These are phyloP conservation scores for Moniliella sp. DNA, from an alignment of 1,284 basidiomycete genomes.

Conservation along the genomic window DNA sequence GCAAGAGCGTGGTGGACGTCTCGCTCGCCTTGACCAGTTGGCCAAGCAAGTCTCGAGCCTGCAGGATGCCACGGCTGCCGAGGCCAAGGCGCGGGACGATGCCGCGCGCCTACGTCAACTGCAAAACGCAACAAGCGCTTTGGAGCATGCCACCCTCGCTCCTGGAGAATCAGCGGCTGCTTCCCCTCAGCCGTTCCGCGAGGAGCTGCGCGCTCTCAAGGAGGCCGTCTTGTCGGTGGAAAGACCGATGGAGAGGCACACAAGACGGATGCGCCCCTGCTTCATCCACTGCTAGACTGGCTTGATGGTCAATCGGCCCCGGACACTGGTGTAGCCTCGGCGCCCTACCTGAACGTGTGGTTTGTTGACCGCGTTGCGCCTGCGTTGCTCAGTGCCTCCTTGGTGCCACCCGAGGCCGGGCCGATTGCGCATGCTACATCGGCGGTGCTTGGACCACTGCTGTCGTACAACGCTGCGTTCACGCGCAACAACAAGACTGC, in stretches of 20 bases:
- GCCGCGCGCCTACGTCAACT: constrained; percentile 65
- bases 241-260: too few species aligned
- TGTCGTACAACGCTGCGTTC: constrained; percentile 62
- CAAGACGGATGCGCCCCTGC: too few species aligned
- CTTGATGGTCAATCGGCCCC: too few species aligned
- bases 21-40: constrained; percentile 81
- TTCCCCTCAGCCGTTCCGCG: too few species aligned
- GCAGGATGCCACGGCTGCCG: constrained; percentile 72
- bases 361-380: constrained; percentile 66
- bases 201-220: too few species aligned
- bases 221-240: too few species aligned
- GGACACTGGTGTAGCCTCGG: constrained; percentile 61
- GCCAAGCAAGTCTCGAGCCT: constrained; percentile 71
- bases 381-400: constrained; percentile 60
- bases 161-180: too few species aligned
- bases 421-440: constrained; percentile 70
- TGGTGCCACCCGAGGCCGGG: constrained; percentile 75
- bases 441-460: constrained; percentile 50
- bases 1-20: constrained; percentile 77
- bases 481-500: constrained; percentile 52
- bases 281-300: too few species aligned
- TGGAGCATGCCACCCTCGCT: constrained; percentile 16
- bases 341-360: constrained; percentile 70
- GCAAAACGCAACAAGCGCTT: constrained; percentile 32
- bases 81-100: constrained; percentile 67